These are phyloP conservation scores for Pseudocercospora musae DNA, from an alignment of 2,329 filamentous ascomycete species.

Conservation along the genomic window DNA sequence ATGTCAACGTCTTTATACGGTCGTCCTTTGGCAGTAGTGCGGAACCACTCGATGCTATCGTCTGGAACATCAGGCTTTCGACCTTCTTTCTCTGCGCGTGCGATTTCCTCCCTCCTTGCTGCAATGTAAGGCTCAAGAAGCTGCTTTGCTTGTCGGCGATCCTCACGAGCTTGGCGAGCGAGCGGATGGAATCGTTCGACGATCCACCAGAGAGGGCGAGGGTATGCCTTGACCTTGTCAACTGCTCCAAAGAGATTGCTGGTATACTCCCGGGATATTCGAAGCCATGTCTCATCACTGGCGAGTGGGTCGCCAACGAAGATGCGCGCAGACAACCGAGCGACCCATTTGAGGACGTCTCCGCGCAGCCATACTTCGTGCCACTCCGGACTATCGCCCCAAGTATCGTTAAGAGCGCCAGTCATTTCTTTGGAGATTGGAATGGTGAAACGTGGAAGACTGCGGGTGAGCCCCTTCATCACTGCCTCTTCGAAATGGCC, in stretches of 20 bases:
- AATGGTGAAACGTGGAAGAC: background rate
- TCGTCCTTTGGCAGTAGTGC: conserved; percentile 23
- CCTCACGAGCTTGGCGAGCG: conserved; percentile 33
- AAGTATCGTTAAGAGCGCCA: conserved; percentile 6
- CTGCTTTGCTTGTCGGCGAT: conserved; percentile 32
- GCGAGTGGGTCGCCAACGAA: conserved; percentile 40
- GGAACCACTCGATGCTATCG: conserved; percentile 32
- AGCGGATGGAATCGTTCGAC: conserved; percentile 37
- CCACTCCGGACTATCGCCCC: conserved; percentile 13
- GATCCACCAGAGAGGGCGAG: conserved; percentile 35
- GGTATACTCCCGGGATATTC: conserved; percentile 37
- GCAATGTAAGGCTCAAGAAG: conserved; percentile 37
- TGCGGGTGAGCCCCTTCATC: conserved; percentile 16
- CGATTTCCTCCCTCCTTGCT: conserved; percentile 15
- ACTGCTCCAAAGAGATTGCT: conserved; percentile 35
- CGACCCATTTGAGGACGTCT: conserved; percentile 36
- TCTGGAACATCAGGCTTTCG: conserved; percentile 17
- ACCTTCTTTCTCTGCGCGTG: conserved; percentile 15
- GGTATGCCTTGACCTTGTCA: conserved; percentile 36
- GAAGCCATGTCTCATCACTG: conserved; percentile 41
- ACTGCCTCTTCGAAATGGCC: conserved; percentile 17
- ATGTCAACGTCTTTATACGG: conserved; percentile 20
- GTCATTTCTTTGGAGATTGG: conserved; percentile 9
- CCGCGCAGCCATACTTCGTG: conserved; percentile 21
- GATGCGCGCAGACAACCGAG: conserved; percentile 41